Base-by-base conservation (phyloP, 805 yeast genomes). In the Kluyveromyces wickerhamii region DNA sequence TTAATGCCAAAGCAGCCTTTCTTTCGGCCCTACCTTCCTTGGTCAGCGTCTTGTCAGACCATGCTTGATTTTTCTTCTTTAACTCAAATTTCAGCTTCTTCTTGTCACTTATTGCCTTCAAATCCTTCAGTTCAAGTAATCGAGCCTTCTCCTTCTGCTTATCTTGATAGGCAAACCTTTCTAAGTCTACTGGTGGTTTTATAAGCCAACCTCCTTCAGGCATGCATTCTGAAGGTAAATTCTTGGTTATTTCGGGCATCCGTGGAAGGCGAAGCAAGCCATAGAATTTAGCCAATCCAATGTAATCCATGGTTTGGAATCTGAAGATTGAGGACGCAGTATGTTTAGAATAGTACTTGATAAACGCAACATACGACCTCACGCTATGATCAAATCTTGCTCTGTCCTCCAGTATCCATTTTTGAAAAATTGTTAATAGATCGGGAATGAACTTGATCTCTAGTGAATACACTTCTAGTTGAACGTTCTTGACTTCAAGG, bases 281-380 rank as follows among this genome's bases (percentile, higher is more conserved):
- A 56, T 82, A 87, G 63, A 83, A 67, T 43, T 66, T 70, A 1
- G 92, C 95, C 6, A 82, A 43, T 0, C 79, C 81, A 17, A 77
- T 53, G 46, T 81, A 81, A 53, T 89, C 94, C 36, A 92, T 59
- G 6, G 74, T 59, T 33, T 71, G 71, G 16, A 84, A 47, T 42
- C 97, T 66, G 63, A 92, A 92, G 12, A 92, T 89, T 0, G 96
- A 87, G 4, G 79, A 65, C 0, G 96, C 94, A 9, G 80, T 60
- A 59, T 92, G 99, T 52, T 87, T 88, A 10, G 87, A 73, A 53
- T 92, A 92, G 52, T 83, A 83, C 37, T 82, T 71, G 2, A 86
- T 70, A 51, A 77, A 89, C 1, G 87, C 87, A 24, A 92, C 94
- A 52, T 78, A 89, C 5, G 95, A 70, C 43, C 74, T 68, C 0